These are phyloP conservation scores for Mycosphaerella arachidis DNA, from an alignment of 2,329 filamentous ascomycete species.

Conservation along the genomic window DNA sequence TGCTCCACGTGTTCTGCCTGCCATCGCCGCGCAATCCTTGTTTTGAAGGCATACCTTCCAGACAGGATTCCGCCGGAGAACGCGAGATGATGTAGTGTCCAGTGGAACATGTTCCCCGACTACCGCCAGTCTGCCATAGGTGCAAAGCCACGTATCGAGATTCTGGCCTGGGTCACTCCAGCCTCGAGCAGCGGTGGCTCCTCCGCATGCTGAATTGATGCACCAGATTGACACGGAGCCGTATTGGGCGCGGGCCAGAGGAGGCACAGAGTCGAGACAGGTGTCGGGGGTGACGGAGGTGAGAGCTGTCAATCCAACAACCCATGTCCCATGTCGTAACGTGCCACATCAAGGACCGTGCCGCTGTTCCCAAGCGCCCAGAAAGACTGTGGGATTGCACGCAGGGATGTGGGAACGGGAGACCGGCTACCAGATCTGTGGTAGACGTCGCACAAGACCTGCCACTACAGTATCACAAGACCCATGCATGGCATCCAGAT, in stretches of 20 bases:
- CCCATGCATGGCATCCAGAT: background rate
- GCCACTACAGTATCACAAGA: background rate
- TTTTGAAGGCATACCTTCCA: background rate
- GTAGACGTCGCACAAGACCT: background rate
- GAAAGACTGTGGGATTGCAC: background rate
- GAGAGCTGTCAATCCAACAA: background rate
- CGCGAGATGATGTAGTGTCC: background rate
- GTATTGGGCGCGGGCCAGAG: background rate
- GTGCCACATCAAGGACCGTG: background rate
- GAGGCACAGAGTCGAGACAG: too few species aligned
- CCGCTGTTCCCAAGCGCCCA: background rate
- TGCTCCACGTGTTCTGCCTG: slow-evolving; percentile 5
- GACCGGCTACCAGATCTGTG: background rate
- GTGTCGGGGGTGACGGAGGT: background rate
- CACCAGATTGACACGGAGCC: background rate
- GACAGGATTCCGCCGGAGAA: background rate
- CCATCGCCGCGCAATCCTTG: slow-evolving; percentile 34
- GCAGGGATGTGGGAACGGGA: background rate
- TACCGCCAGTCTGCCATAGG: background rate
- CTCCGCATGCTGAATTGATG: background rate
- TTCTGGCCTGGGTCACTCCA: background rate
- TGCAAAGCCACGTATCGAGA: background rate
- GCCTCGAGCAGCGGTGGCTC: background rate
- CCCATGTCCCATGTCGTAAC: too few species aligned
- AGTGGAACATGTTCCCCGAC: background rate